Percentiles rank a stretch among this genome's conserved stretches.
These are phyloP conservation scores for Haemoproteus tartakovskyi DNA, from an alignment of 169 alveolate species.

Conservation along the genomic window DNA sequence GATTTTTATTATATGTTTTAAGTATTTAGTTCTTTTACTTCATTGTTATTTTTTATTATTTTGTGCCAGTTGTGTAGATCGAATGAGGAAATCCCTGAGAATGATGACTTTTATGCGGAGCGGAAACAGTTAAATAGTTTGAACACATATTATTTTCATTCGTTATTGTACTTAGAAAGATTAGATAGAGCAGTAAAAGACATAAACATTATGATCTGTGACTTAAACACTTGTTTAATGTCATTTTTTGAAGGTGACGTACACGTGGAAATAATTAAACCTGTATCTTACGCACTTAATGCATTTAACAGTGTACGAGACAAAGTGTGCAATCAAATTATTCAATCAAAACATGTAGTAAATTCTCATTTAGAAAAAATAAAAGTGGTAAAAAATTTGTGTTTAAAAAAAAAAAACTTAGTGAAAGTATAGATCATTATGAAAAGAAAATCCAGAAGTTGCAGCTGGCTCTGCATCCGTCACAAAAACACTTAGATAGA, in stretches of 20 bases:
- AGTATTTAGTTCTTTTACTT: background rate
- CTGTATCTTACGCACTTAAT: conserved; percentile 35
- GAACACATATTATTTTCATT: conserved; percentile 43
- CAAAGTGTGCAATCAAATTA: conserved; percentile 29
- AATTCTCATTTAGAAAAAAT: conserved; percentile 51
- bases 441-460: conserved; percentile 58
- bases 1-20: background rate
- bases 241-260: conserved; percentile 57
- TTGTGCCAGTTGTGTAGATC: conserved; percentile 50
- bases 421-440: conserved; percentile 53
- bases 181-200: conserved; percentile 50
- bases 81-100: conserved; percentile 16
- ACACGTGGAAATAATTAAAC: conserved; percentile 40
- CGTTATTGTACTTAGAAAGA: conserved; percentile 52
- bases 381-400: conserved; percentile 24
- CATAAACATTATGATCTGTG: conserved; percentile 64
- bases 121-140: conserved; percentile 39
- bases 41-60: background rate
- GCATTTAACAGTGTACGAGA: conserved; percentile 60
- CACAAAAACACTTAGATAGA: conserved; percentile 58
- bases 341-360: conserved; percentile 5
- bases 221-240: conserved; percentile 53
- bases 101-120: conserved; percentile 46
- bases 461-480: conserved; percentile 14
- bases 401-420: conserved; percentile 39